Percentiles rank a stretch among this genome's conserved stretches.
Conservation (phyloP, 1,284 basidiomycete genomes). For the Heterobasidion occidentale region DNA sequence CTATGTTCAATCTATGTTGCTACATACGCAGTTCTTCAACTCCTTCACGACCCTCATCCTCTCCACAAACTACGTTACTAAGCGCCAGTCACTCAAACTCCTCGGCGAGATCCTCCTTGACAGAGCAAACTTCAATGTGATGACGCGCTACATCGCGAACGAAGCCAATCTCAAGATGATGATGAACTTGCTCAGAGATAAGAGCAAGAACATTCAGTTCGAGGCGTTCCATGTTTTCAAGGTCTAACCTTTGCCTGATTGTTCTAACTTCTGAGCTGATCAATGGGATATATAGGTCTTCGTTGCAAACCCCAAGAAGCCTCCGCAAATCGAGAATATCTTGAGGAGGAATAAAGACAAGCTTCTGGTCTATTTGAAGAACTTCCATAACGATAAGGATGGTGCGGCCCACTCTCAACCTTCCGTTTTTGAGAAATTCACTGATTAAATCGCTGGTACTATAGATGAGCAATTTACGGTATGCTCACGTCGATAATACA, state of each 20-base stretch:
- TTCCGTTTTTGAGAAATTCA: neutral
- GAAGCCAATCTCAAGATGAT: slow-evolving; percentile 97
- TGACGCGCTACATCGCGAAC: slow-evolving; percentile 95
- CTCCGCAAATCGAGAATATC: slow-evolving; percentile 88
- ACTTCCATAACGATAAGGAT: slow-evolving; percentile 98
- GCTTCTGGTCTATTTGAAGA: slow-evolving; percentile 80
- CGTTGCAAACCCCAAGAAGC: slow-evolving; percentile 99
- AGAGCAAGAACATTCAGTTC: slow-evolving; percentile 99
- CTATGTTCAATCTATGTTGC: neutral
- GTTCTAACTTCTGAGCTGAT: slow-evolving; percentile 3
- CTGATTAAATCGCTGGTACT: neutral
- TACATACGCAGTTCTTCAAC: slow-evolving; percentile 75
- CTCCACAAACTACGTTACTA: slow-evolving; percentile 98
- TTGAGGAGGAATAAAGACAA: slow-evolving; percentile 93
- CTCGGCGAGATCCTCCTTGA: slow-evolving; percentile 97
- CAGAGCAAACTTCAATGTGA: slow-evolving; percentile 95
- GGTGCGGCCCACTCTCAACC: slow-evolving; percentile 38
- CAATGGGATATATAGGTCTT: slow-evolving; percentile 61
- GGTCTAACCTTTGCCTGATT: slow-evolving; percentile 36
- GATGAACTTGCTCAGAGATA: slow-evolving; percentile 98
- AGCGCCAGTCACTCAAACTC: slow-evolving; percentile 96
- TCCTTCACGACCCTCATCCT: slow-evolving; percentile 91
- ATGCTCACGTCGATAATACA: slow-evolving; percentile 14
- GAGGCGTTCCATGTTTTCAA: slow-evolving; percentile 99
- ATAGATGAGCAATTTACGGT: slow-evolving; percentile 91